Conservation (phyloP, 2,329 filamentous ascomycete species). For the Thielaviopsis punctulata region DNA sequence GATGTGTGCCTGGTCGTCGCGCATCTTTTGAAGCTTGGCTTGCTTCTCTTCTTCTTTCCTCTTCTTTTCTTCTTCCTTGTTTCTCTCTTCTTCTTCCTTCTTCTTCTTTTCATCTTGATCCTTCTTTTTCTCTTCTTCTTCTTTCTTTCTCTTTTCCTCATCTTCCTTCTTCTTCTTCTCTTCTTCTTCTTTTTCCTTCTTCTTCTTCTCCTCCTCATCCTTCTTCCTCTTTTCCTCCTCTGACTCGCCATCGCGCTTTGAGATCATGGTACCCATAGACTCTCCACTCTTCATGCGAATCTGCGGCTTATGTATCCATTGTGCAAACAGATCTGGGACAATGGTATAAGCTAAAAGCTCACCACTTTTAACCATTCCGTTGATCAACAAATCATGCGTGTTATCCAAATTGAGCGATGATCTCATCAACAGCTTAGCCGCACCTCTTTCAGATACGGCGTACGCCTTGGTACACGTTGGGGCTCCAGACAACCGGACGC, state of each 20-base stretch:
- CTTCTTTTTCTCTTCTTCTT: neutral
- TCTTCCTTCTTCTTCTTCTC: neutral
- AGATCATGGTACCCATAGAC: neutral
- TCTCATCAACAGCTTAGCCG: slow-evolving; percentile 17
- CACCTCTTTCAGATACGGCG: slow-evolving; percentile 16
- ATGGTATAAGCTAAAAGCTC: slow-evolving; percentile 16
- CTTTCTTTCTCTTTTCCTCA: neutral
- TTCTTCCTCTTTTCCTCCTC: neutral
- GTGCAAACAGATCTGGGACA: slow-evolving; percentile 15
- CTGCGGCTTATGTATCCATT: slow-evolving; percentile 15
- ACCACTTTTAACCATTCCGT: slow-evolving; percentile 13
- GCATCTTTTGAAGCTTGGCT: neutral
- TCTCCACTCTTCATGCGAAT: slow-evolving; percentile 9
- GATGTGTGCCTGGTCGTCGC: neutral
- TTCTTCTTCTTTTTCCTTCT: neutral
- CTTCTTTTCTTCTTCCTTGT: neutral
- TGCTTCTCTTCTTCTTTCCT: neutral
- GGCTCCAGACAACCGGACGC: slow-evolving; percentile 15
- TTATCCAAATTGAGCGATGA: slow-evolving; percentile 15
- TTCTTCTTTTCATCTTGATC: slow-evolving; percentile 9
- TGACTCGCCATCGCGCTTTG: neutral
- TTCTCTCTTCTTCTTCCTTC: slow-evolving; percentile 13
- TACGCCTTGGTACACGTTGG: slow-evolving; percentile 17
- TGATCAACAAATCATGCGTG: slow-evolving; percentile 17
- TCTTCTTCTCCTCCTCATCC: neutral